These are phyloP conservation scores for Linanthus parryae DNA, from an alignment of 148 eudicot genomes.

Conservation along the genomic window DNA sequence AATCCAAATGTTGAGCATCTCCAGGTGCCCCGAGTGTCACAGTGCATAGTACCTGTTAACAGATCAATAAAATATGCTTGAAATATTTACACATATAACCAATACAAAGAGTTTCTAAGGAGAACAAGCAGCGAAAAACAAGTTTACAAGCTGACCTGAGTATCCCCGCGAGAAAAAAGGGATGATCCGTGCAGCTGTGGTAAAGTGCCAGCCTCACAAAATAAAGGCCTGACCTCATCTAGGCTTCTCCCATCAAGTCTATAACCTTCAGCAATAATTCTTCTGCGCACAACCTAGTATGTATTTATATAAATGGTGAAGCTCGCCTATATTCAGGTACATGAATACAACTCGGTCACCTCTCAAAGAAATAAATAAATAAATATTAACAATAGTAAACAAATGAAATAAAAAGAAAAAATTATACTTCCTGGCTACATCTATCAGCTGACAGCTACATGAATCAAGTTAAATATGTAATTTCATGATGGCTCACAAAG, in stretches of 20 bases:
- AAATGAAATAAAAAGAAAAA: no score
- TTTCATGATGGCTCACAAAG: no score
- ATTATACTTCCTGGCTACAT: no score
- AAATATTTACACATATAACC: no score
- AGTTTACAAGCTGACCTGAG: constrained; percentile 60
- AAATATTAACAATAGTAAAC: no score
- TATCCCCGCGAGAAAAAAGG: constrained; percentile 86
- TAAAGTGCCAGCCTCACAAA: constrained; percentile 81
- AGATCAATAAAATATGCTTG: no score
- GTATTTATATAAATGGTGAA: no score
- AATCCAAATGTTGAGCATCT: constrained; percentile 81
- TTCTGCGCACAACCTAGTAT: constrained; percentile 88
- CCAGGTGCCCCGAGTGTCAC: constrained; percentile 96
- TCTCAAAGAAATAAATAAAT: no score
- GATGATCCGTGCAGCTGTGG: constrained; percentile 90
- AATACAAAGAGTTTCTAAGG: not conserved
- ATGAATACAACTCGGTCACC: no score
- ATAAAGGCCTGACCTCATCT: constrained; percentile 88
- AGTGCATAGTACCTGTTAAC: constrained; percentile 80
- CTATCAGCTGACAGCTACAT: no score
- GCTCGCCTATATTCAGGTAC: no score
- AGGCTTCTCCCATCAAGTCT: constrained; percentile 90
- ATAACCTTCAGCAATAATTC: constrained; percentile 71
- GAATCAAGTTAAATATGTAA: no score
- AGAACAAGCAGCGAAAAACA: not conserved